Evolutionary conservation across 306 rosid species (phyloP).

Genomic region (Begonia masoniana): DNA sequence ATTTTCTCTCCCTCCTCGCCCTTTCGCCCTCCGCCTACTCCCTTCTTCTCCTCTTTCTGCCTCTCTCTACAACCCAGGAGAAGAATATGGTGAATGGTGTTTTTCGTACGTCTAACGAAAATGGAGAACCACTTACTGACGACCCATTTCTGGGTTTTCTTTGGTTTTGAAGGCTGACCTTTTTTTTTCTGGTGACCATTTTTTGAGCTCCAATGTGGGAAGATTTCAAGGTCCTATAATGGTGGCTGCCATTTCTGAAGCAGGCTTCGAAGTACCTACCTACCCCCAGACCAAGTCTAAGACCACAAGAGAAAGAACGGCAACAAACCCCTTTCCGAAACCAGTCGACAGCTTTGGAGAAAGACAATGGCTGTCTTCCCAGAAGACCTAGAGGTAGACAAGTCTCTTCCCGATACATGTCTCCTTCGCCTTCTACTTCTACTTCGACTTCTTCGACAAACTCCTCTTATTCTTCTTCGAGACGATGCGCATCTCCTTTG

Average conservation of each 20-base stretch:
- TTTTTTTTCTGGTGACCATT: background rate
- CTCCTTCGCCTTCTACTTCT: slow-evolving; percentile 26
- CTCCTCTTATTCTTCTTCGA: slow-evolving; percentile 18
- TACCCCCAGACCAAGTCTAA: background rate
- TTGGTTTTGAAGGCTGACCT: background rate
- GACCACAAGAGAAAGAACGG: background rate
- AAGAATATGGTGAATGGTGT: background rate
- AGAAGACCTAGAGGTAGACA: slow-evolving; percentile 46
- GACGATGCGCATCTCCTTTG: slow-evolving; percentile 55
- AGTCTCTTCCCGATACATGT: slow-evolving; percentile 71
- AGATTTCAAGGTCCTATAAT: background rate
- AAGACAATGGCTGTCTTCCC: slow-evolving; percentile 55
- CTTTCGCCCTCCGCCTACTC: slow-evolving; percentile 7
- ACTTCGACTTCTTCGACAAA: slow-evolving; percentile 1
- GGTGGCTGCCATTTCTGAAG: slow-evolving; percentile 1
- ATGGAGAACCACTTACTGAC: background rate
- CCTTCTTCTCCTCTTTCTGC: slow-evolving; percentile 6
- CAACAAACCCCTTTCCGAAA: slow-evolving; percentile 33
- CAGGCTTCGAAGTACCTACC: background rate
- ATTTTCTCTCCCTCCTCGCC: background rate
- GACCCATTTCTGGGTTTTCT: background rate
- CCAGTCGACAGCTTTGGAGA: slow-evolving; percentile 54
- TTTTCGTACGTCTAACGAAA: background rate
- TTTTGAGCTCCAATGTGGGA: background rate
- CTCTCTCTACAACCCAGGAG: slow-evolving; percentile 3